phyloP scores from a whole-genome alignment of 495 filamentous ascomycete genomes.

The Tirmania nivea region DNA sequence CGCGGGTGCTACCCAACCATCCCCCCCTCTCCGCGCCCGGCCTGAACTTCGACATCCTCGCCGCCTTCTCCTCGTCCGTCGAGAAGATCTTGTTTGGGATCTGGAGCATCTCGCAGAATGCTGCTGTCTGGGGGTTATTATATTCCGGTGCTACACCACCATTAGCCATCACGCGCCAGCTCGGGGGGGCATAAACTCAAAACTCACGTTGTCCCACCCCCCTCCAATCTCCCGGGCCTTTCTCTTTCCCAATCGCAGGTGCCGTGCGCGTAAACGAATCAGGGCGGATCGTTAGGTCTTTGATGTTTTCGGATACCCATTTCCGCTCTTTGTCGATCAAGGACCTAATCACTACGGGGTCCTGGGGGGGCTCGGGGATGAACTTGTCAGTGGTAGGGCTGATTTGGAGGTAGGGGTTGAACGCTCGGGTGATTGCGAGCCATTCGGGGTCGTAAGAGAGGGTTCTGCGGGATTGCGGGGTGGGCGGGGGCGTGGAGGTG shows the following conservation, averaged over 20 bases:
- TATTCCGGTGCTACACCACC: conserved; percentile 21
- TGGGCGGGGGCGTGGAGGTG: conserved; percentile 12
- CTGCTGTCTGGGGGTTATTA: conserved; percentile 55
- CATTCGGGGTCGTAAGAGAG: conserved; percentile 83
- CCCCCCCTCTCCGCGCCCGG: conserved; percentile 20
- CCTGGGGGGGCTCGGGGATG: background rate
- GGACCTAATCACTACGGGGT: background rate
- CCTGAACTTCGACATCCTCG: conserved; percentile 23
- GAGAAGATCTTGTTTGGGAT: conserved; percentile 59
- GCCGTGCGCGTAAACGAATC: conserved; percentile 59
- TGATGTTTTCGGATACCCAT: conserved; percentile 62
- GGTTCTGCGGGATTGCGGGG: conserved; percentile 12
- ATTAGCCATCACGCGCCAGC: background rate
- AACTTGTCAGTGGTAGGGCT: conserved; percentile 15
- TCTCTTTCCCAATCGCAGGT: conserved; percentile 33
- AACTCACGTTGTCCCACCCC: conserved; percentile 5
- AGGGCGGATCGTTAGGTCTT: conserved; percentile 38
- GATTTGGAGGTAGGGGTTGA: conserved; percentile 37
- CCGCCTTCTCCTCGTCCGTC: conserved; percentile 41
- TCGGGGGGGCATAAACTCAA: background rate
- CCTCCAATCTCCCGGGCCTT: conserved; percentile 19
- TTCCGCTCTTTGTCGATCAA: conserved; percentile 1
- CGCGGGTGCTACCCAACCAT: conserved; percentile 8
- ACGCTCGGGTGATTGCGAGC: conserved; percentile 75
- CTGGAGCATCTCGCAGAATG: conserved; percentile 55